Base-by-base conservation (phyloP, 2,329 filamentous ascomycete genomes). In the Calonectria ilicicola region DNA sequence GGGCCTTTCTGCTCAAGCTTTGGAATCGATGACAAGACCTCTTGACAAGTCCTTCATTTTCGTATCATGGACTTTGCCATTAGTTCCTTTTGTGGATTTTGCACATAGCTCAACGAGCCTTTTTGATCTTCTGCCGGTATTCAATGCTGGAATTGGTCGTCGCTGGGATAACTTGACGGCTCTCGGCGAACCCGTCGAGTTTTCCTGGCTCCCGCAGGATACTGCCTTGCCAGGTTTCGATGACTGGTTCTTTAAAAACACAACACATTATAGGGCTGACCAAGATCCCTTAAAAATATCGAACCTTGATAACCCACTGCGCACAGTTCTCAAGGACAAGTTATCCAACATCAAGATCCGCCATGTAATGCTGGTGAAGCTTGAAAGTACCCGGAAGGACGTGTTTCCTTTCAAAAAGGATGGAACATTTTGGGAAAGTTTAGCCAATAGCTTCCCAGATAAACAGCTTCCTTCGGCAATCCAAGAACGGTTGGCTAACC, bases 361-460 rank as follows among this genome's bases (percentile, higher is more conserved):
- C 42, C 84, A 87, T 70, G 78, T 87, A 12, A 75, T 87, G 40
- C 65, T 86, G 8, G 53, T 87, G 14, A 83, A 84, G 19, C 79
- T 87, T 5, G 85, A 87, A 72, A 86, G 85, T 51, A 85, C 84
- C 1, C 81, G 85, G 10, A 82, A 82, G 8, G 85, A 87, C 51
- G 81, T 86, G 3, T 87, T 86, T 64, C 85, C 85, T 0, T 69
- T 87, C 27, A 85, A 85, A 29, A 83, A 84, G 53, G 77, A 80
- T 3, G 82, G 82, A 17, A 74, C 81, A 29, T 82, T 86, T 21
- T 83, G 80, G 69, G 74, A 83, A 2, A 80, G 78, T 0, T 74
- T 83, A 0, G 60, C 72, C 2, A 60, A 78, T 1, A 82, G 82
- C 1, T 80, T 77, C 9, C 73, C 79, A 6, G 76, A 83, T 15